Percentiles rank a stretch among this genome's conserved stretches.
Conservation (phyloP, 2,329 filamentous ascomycete species). For the Colletotrichum sp. region DNA sequence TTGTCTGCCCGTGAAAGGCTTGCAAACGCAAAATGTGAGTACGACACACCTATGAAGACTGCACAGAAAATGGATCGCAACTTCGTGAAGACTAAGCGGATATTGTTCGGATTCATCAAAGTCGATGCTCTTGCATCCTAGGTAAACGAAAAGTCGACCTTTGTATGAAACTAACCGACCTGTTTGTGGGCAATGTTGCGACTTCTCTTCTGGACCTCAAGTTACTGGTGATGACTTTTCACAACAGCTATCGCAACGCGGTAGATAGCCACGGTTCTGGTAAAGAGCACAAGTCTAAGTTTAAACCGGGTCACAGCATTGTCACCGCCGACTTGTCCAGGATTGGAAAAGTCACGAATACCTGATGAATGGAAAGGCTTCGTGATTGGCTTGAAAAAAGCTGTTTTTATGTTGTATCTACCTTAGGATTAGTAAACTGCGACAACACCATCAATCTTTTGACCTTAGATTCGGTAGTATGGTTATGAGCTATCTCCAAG, state of each 20-base stretch:
- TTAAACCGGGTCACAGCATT: background rate
- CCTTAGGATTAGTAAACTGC: background rate
- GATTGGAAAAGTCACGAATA: background rate
- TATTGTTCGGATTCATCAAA: background rate
- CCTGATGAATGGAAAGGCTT: background rate
- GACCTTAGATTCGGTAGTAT: background rate
- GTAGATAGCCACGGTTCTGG: background rate
- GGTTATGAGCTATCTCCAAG: background rate
- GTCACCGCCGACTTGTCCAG: background rate
- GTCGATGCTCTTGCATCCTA: background rate
- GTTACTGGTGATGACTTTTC: background rate
- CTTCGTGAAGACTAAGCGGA: background rate
- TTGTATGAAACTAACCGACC: background rate
- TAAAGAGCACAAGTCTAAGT: background rate
- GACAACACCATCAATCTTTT: background rate
- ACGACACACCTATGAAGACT: background rate
- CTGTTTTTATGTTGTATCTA: background rate
- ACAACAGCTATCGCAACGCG: background rate
- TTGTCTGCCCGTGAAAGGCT: background rate
- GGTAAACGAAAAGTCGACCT: background rate
- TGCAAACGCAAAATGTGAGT: background rate
- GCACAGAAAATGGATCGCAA: background rate
- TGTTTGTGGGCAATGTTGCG: background rate
- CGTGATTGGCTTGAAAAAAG: rapidly evolving
- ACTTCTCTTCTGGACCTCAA: background rate